These are phyloP conservation scores for Datura wrightii DNA, from an alignment of 257 asterid genomes.

Conservation along the genomic window DNA sequence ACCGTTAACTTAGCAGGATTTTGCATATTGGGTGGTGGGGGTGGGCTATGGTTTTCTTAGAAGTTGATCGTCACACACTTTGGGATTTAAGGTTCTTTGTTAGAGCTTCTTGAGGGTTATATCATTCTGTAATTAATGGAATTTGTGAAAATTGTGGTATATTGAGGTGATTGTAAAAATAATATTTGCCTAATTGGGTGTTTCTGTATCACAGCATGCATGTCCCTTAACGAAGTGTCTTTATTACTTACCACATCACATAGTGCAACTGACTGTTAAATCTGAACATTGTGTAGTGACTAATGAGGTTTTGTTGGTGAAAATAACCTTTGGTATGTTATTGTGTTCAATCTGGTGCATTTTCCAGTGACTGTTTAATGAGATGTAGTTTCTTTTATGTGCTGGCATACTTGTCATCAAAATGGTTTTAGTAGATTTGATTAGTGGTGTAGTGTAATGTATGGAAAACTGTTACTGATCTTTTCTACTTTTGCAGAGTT, in stretches of 20 bases:
- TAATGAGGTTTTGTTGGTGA: background rate
- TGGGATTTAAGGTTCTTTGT: background rate
- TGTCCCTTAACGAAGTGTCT: background rate
- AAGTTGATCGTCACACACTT: slow-evolving; percentile 13
- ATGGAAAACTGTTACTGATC: background rate
- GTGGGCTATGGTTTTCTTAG: background rate
- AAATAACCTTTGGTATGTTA: background rate
- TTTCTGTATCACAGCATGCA: slow-evolving; percentile 3
- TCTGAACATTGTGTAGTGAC: background rate
- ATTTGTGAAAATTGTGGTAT: background rate
- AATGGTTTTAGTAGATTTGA: background rate
- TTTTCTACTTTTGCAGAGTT: slow-evolving; percentile 16
- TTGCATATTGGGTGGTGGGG: background rate
- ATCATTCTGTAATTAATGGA: background rate
- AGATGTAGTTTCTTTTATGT: slow-evolving; percentile 1
- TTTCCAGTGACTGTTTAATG: background rate
- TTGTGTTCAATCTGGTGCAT: background rate
- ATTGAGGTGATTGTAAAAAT: background rate
- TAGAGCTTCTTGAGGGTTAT: background rate
- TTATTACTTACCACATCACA: background rate
- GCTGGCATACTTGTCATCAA: background rate
- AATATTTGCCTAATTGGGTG: background rate
- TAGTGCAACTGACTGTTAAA: background rate
- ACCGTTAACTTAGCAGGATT: background rate
- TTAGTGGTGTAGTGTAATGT: background rate